Evolutionary conservation across 2,329 filamentous ascomycete genomes (phyloP), one percentile per base, ranked within the genome.

Genomic region (Exophiala alcalophila): DNA sequence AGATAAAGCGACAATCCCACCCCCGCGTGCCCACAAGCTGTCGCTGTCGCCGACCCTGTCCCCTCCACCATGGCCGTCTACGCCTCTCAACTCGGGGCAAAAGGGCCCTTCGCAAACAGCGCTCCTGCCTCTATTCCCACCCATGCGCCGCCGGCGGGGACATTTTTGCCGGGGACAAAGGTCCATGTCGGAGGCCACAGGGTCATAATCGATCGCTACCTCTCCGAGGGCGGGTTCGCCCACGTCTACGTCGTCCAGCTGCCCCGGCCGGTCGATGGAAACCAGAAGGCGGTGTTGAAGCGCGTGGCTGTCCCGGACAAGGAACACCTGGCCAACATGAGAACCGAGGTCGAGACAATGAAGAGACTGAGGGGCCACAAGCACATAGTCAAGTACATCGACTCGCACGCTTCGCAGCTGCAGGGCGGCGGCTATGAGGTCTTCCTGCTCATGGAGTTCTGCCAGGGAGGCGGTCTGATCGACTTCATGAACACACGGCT

Each of bases 401-500:
- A 98, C 71, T 97, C 91, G 54, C 92, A 98, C 67, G 92, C 92
- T 25, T 96, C 89, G 11, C 90, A 97, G 67, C 72, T 97, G 57
- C 84, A 86, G 58, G 88, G 86, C 37, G 90, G 90, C 28, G 92
- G 92, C 45, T 98, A 95, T 65, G 92, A 98, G 72, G 92, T 98
- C 45, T 98, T 98, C 60, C 66, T 98, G 60, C 81, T 98, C 53
- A 98, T 98, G 92, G 92, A 98, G 64, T 96, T 84, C 67, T 98
- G 92, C 70, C 81, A 85, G 59, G 92, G 92, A 36, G 92, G 92
- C 53, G 91, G 92, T 24, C 70, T 98, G 62, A 98, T 98, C 63
- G 92, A 98, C 69, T 98, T 97, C 65, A 98, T 98, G 92, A 98
- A 98, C 68, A 98, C 92, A 24, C 81, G 92, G 39, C 71, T 98